Conservation (phyloP, 768 basidiomycete genomes). For the Hypholoma sublateritium region DNA sequence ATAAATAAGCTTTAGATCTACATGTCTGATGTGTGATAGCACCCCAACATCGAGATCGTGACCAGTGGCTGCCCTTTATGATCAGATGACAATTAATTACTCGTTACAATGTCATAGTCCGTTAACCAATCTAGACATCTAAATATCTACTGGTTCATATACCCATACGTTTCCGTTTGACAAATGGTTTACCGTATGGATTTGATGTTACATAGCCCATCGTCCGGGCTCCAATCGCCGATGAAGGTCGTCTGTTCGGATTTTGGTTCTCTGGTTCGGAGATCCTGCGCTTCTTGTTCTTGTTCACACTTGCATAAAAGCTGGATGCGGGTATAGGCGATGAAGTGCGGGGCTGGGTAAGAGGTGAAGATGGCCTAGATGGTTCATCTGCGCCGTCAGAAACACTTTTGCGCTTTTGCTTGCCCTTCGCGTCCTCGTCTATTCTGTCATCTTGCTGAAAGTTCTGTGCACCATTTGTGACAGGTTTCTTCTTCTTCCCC, state of each 20-base stretch:
- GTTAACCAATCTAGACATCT: neutral
- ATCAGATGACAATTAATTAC: neutral
- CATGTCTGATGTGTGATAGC: neutral
- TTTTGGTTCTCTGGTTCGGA: constrained; percentile 16
- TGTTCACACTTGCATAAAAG: constrained; percentile 30
- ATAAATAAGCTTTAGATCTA: neutral
- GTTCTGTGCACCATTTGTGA: neutral
- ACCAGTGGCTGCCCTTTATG: neutral
- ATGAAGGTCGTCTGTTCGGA: constrained; percentile 1
- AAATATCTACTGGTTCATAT: constrained; percentile 9
- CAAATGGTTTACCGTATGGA: constrained; percentile 18
- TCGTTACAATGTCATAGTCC: neutral
- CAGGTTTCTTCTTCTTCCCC: constrained; percentile 10
- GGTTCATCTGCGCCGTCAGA: neutral
- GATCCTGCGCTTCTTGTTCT: constrained; percentile 31
- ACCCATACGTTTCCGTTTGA: constrained; percentile 23
- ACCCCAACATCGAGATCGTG: too few relatives aligned
- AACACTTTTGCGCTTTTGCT: constrained; percentile 7
- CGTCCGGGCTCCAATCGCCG: constrained; percentile 20
- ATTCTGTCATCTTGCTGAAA: constrained; percentile 6
- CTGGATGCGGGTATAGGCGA: constrained; percentile 23
- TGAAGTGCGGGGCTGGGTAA: constrained; percentile 26
- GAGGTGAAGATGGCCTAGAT: constrained; percentile 24
- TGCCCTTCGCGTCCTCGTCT: constrained; percentile 14
- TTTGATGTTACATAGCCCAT: constrained; percentile 19